Percentiles rank a stretch among this genome's conserved stretches.
These are phyloP conservation scores for Ceratocystis cubensis DNA, from an alignment of 2,329 filamentous ascomycete species.

Conservation along the genomic window DNA sequence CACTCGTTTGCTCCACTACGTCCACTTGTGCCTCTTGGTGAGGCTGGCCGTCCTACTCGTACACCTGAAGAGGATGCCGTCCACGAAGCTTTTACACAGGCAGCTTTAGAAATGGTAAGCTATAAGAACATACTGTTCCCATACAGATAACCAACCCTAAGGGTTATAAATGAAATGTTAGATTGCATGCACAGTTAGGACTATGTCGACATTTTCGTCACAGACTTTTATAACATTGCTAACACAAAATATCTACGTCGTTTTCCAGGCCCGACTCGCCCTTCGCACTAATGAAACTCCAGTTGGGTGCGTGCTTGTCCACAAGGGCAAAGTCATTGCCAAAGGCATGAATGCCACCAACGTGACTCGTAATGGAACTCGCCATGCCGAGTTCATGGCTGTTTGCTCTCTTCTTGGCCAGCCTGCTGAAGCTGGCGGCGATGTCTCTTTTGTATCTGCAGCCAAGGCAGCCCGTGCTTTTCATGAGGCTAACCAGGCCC, in stretches of 20 bases:
- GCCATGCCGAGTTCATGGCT: constrained; percentile 91
- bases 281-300: constrained; percentile 82
- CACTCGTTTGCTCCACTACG: constrained; percentile 20
- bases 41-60: constrained; percentile 20
- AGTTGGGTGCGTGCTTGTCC: constrained; percentile 88
- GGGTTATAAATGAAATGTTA: not conserved
- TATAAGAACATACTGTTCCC: constrained; percentile 4
- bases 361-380: constrained; percentile 75
- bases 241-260: not conserved
- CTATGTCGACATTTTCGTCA: no score
- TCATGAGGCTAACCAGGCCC: constrained; percentile 23
- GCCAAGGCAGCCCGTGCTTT: constrained; percentile 23
- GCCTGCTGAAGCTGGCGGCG: constrained; percentile 8
- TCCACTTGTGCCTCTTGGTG: constrained; percentile 20
- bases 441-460: constrained; percentile 19
- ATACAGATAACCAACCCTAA: not conserved
- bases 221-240: no score
- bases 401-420: constrained; percentile 45
- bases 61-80: constrained; percentile 30
- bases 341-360: constrained; percentile 97
- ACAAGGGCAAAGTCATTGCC: constrained; percentile 66
- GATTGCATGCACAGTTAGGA: not conserved
- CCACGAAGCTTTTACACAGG: constrained; percentile 59
- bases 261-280: constrained; percentile 63
- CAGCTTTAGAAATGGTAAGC: constrained; percentile 73